phyloP scores from a whole-genome alignment of 2,329 filamentous ascomycete species.

The Cephalotrichum gorgonifer region DNA sequence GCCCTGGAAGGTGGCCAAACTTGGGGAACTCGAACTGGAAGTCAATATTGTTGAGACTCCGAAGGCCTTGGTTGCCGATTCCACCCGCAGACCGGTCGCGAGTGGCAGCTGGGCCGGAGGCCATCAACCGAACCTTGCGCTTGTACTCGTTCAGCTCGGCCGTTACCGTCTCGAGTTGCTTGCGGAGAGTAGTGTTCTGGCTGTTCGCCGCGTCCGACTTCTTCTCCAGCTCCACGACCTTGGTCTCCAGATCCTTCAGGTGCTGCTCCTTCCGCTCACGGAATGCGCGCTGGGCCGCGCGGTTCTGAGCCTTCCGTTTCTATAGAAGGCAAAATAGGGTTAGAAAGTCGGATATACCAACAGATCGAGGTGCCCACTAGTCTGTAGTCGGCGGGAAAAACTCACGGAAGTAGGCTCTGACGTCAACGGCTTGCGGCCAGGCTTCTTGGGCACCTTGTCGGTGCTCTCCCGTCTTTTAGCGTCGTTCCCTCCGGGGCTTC shows the following conservation, averaged over 20 bases:
- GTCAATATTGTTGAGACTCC: slow-evolving; percentile 60
- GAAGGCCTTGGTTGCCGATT: slow-evolving; percentile 36
- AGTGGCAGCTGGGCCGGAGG: slow-evolving; percentile 15
- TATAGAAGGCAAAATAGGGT: slow-evolving; percentile 22
- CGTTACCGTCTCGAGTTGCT: slow-evolving; percentile 82
- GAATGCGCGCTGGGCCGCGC: slow-evolving; percentile 86
- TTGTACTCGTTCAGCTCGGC: slow-evolving; percentile 82
- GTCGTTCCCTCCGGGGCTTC: slow-evolving; percentile 24
- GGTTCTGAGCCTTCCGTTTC: slow-evolving; percentile 95
- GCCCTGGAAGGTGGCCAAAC: slow-evolving; percentile 65
- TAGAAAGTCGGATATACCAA: neutral
- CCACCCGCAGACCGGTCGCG: slow-evolving; percentile 14
- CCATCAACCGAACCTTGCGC: slow-evolving; percentile 62
- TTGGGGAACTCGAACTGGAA: slow-evolving; percentile 96
- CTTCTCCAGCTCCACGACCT: slow-evolving; percentile 69
- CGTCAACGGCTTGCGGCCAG: slow-evolving; percentile 88
- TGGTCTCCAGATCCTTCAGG: slow-evolving; percentile 71
- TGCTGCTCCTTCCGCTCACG: slow-evolving; percentile 92
- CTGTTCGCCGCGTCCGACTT: slow-evolving; percentile 71
- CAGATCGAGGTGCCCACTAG: neutral
- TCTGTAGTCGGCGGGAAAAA: neutral
- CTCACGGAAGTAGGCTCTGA: slow-evolving; percentile 84
- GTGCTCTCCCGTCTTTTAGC: slow-evolving; percentile 71
- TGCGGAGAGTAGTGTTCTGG: slow-evolving; percentile 74
- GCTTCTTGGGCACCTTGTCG: slow-evolving; percentile 87